Evolutionary conservation across 2,329 filamentous ascomycete species (phyloP), one percentile per base, ranked within the genome.

Genomic region (Chrysoporthe deuterocubensis): DNA sequence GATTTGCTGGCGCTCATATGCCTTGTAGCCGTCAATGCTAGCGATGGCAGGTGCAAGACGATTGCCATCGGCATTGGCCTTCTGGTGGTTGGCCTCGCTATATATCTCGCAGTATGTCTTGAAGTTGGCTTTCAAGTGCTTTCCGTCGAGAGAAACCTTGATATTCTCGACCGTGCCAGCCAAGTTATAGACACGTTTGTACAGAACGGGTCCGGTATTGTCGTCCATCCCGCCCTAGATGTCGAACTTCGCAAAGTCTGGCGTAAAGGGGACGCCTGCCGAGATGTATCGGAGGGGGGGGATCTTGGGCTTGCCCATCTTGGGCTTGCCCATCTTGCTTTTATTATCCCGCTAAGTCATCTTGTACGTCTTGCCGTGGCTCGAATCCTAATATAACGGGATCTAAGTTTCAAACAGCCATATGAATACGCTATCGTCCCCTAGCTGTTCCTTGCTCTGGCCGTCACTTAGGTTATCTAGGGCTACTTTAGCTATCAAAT

Each of bases 21-120:
- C 84, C 75, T 90, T 94, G 74, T 92, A 81, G 72, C 88, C 86
- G 73, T 91, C 95, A 21, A 94, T 92, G 76, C 97, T 90, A 72
- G 99, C 96, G 50, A 93, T 91, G 48, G 89, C 87, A 57, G 86
- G 87, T 52, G 91, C 44, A 1, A 75, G 73, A 32, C 74, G 84
- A 56, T 87, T 85, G 64, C 90, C 91, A 66, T 92, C 91, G 69
- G 92, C 92, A 32, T 75, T 77, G 21, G 78, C 80, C 59, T 87
- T 79, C 56, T 83, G 86, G 68, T 94, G 91, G 76, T 97, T 97
- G 50, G 96, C 92, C 78, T 96, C 97, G 74, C 94, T 95, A 78
- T 97, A 99, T 87, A 99, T 91, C 76, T 97, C 92, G 84, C 96
- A 97, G 82, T 99, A 99, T 74, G 93, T 89, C 78, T 94, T 94